phyloP scores from a whole-genome alignment of 2,329 filamentous ascomycete genomes.

The Aschersonia sp. region DNA sequence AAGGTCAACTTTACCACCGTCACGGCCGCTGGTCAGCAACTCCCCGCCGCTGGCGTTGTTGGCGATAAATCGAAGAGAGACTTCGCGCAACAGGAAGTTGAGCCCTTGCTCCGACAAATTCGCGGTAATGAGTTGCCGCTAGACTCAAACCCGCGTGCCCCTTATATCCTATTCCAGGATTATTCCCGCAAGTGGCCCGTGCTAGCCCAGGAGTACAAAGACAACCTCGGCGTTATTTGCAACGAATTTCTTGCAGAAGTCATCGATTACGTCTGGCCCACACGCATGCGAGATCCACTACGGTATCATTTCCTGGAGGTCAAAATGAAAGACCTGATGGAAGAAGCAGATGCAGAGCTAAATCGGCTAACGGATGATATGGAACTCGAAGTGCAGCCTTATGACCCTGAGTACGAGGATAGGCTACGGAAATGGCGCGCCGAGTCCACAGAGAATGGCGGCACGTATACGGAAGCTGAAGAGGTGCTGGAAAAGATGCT shows the following conservation, averaged over 20 bases:
- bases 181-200: conserved; percentile 37
- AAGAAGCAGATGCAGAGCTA: conserved; percentile 31
- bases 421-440: conserved; percentile 32
- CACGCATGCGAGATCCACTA: conserved; percentile 35
- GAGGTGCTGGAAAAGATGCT: conserved; percentile 41
- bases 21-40: conserved; percentile 3
- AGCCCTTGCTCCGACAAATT: conserved; percentile 33
- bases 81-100: conserved; percentile 32
- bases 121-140: conserved; percentile 37
- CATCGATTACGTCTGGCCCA: conserved; percentile 34
- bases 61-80: conserved; percentile 28
- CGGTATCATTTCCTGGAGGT: conserved; percentile 32
- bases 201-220: conserved; percentile 38
- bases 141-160: conserved; percentile 36
- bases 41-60: conserved; percentile 15
- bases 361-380: conserved; percentile 31
- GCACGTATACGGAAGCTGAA: conserved; percentile 33
- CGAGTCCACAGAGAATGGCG: conserved; percentile 25
- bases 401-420: conserved; percentile 38
- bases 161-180: conserved; percentile 39
- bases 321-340: conserved; percentile 31
- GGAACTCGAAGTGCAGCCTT: conserved; percentile 37
- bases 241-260: conserved; percentile 38
- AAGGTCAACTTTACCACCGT: conserved; percentile 27
- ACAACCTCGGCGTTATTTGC: conserved; percentile 37